Evolutionary conservation across 768 basidiomycete species (phyloP).

Genomic region (Termitomyces sp.): DNA sequence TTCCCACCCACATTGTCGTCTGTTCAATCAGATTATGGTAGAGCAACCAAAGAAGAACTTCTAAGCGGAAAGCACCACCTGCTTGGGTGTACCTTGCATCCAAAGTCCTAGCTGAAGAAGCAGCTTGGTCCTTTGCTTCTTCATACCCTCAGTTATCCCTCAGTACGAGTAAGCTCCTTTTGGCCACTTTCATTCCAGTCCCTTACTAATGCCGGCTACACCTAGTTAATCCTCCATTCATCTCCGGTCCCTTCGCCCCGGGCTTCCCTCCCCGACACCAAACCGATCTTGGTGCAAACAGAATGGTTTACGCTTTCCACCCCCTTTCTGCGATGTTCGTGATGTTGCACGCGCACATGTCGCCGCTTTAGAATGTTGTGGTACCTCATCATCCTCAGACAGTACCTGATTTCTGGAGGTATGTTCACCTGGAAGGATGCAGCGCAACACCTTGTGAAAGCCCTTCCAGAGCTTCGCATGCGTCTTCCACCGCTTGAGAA

Average conservation of each 20-base stretch:
- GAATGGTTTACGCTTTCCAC: background rate
- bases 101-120: conserved; percentile 17
- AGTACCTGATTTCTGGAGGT: conserved; percentile 4
- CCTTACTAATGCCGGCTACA: conserved; percentile 11
- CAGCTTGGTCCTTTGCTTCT: conserved; percentile 33
- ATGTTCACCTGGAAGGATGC: conserved; percentile 1
- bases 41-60: conserved; percentile 3
- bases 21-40: conserved; percentile 4
- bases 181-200: background rate
- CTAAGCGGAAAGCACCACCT: conserved; percentile 3
- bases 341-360: conserved; percentile 9
- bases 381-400: conserved; percentile 2
- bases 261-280: conserved; percentile 2
- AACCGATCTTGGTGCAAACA: conserved; percentile 1
- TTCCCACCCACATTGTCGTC: background rate
- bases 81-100: conserved; percentile 3
- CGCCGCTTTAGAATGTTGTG: background rate
- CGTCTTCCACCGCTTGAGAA: background rate
- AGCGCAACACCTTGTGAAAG: background rate
- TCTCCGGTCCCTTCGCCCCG: conserved; percentile 7
- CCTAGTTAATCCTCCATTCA: conserved; percentile 12
- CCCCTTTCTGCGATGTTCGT: conserved; percentile 8
- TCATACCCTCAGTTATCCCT: conserved; percentile 27
- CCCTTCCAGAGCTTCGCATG: background rate
- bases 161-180: conserved; percentile 21